Conservation (phyloP, 1,284 basidiomycete species). For the Acaromyces ingoldii region DNA sequence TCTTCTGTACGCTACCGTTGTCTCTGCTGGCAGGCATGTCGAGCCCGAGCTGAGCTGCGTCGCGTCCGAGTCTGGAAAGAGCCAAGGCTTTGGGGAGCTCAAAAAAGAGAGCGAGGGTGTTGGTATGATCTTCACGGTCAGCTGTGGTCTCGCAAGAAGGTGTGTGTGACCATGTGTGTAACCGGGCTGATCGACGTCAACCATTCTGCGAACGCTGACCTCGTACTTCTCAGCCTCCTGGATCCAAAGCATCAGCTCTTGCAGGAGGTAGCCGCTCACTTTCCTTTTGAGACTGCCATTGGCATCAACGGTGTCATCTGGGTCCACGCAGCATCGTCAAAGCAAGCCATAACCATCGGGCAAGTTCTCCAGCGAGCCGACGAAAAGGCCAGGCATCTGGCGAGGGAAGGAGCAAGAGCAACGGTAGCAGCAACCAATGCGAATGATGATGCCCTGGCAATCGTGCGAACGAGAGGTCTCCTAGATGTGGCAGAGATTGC, state of each 20-base stretch:
- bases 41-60: constrained; percentile 49
- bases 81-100: constrained; percentile 44
- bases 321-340: constrained; percentile 22
- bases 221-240: constrained; percentile 16
- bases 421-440: neutral
- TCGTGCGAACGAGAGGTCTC: neutral
- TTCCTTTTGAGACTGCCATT: constrained; percentile 47
- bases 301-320: constrained; percentile 45
- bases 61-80: constrained; percentile 37
- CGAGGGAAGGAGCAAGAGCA: neutral
- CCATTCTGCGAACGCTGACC: neutral
- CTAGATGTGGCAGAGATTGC: neutral
- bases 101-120: constrained; percentile 24
- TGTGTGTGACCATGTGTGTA: constrained; percentile 5
- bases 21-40: constrained; percentile 30
- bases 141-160: constrained; percentile 23
- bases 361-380: constrained; percentile 31
- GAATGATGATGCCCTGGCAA: neutral
- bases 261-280: constrained; percentile 26
- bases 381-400: neutral
- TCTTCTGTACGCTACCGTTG: constrained; percentile 41
- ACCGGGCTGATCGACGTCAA: neutral
- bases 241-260: constrained; percentile 27
- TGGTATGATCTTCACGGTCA: constrained; percentile 22
- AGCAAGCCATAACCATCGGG: constrained; percentile 37